Evolutionary conservation across 2,329 filamentous ascomycete genomes (phyloP).

Genomic region (Magnaporthiopsis incrustans): DNA sequence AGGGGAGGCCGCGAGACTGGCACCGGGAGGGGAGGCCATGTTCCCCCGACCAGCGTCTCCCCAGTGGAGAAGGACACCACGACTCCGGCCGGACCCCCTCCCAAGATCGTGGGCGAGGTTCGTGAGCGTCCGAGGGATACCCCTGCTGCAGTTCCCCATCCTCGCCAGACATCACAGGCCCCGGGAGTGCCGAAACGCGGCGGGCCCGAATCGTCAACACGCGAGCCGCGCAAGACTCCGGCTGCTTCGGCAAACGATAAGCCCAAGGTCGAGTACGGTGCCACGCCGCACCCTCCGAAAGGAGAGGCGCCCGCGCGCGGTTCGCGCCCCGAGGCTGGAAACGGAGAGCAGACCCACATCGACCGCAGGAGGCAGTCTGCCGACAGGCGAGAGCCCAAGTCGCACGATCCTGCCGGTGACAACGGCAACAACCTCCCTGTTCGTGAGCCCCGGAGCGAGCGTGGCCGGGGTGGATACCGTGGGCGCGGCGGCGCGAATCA

Average conservation of each 20-base stretch:
- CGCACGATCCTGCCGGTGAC: neutral
- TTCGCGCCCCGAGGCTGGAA: constrained; percentile 3
- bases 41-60: constrained; percentile 9
- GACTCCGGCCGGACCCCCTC: constrained; percentile 9
- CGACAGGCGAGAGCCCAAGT: constrained; percentile 3
- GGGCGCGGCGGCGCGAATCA: constrained; percentile 4
- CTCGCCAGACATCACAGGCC: constrained; percentile 27
- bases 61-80: constrained; percentile 16
- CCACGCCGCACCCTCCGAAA: constrained; percentile 4
- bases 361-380: constrained; percentile 5
- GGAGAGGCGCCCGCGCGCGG: constrained; percentile 1
- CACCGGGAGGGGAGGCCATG: constrained; percentile 21
- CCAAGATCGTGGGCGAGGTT: constrained; percentile 25
- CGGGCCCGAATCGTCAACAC: constrained; percentile 31
- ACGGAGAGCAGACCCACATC: constrained; percentile 2
- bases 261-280: constrained; percentile 27
- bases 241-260: constrained; percentile 27
- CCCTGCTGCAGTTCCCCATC: constrained; percentile 18
- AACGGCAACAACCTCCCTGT: constrained; percentile 3
- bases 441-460: constrained; percentile 5
- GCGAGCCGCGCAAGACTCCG: constrained; percentile 39
- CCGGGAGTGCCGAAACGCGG: constrained; percentile 33
- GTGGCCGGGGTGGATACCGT: constrained; percentile 7
- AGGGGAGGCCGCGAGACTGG: constrained; percentile 30
- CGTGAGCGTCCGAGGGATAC: constrained; percentile 27